Evolutionary conservation across 2,329 filamentous ascomycete species (phyloP).

Genomic region (Bertia moriformis): DNA sequence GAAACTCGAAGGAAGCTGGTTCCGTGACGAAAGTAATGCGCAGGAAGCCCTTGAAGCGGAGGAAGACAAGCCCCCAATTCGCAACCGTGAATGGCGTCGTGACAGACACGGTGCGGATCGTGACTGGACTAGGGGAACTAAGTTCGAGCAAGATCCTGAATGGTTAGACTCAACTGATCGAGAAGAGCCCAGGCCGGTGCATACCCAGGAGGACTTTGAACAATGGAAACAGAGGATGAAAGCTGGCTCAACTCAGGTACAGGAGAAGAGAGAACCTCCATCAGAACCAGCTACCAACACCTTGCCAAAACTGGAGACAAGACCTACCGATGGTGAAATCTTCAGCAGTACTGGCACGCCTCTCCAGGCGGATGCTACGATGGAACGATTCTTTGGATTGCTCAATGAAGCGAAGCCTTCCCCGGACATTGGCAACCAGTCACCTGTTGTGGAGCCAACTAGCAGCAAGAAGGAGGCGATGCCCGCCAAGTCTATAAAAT

Average conservation of each 20-base stretch:
- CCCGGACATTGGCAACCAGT: too few species aligned
- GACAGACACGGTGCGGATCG: conserved; percentile 10
- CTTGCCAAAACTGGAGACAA: conserved; percentile 14
- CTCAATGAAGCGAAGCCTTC: conserved; percentile 26
- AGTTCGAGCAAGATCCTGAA: conserved; percentile 42
- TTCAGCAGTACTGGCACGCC: conserved; percentile 23
- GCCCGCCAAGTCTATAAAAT: conserved; percentile 27
- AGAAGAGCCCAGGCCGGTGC: conserved; percentile 33
- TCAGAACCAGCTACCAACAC: neutral
- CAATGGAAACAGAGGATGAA: conserved; percentile 54
- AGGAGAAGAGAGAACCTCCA: neutral
- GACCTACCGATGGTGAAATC: conserved; percentile 20
- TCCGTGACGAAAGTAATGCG: conserved; percentile 20
- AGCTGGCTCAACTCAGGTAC: conserved; percentile 18
- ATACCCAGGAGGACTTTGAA: conserved; percentile 52
- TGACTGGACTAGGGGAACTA: conserved; percentile 14
- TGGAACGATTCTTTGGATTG: conserved; percentile 38
- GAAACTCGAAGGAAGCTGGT: conserved; percentile 34
- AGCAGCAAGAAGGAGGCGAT: conserved; percentile 15
- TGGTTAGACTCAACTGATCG: conserved; percentile 38
- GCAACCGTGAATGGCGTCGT: conserved; percentile 35
- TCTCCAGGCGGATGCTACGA: conserved; percentile 27
- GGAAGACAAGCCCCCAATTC: conserved; percentile 17
- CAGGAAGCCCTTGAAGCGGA: neutral
- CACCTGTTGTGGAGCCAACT: conserved; percentile 12